Evolutionary conservation across 805 yeast species (phyloP).

Genomic region (Zygosaccharomyces pseudorouxii): DNA sequence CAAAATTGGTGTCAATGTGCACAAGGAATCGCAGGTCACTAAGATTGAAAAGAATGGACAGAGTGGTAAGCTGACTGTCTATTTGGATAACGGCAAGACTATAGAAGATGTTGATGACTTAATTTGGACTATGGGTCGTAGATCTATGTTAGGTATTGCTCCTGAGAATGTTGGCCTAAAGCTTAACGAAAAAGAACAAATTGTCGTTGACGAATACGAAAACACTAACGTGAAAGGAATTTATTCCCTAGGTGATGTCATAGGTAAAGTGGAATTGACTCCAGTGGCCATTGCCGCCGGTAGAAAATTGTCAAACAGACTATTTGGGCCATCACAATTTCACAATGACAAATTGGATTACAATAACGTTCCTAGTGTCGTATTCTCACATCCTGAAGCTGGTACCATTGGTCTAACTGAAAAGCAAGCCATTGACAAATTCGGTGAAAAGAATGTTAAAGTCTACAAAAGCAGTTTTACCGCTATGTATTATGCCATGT

Average conservation of each 20-base stretch:
- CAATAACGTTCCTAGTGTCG: conserved; percentile 83
- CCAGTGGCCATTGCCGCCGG: conserved; percentile 99
- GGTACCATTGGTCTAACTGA: conserved; percentile 90
- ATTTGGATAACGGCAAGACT: conserved; percentile 38
- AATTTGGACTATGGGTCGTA: conserved; percentile 94
- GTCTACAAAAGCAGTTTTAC: conserved; percentile 78
- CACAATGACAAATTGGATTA: conserved; percentile 79
- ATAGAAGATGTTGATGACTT: conserved; percentile 75
- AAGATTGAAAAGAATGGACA: conserved; percentile 44
- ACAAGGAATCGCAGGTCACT: conserved; percentile 55
- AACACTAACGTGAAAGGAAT: conserved; percentile 66
- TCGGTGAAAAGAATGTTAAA: conserved; percentile 76
- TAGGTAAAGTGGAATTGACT: conserved; percentile 88
- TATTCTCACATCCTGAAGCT: conserved; percentile 97
- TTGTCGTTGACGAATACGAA: conserved; percentile 85
- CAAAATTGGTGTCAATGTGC: conserved; percentile 75
- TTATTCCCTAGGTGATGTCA: conserved; percentile 89
- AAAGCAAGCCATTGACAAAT: conserved; percentile 68
- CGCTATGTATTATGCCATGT: conserved; percentile 90
- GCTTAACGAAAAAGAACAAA: conserved; percentile 53
- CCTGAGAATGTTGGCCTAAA: conserved; percentile 72
- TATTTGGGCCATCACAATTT: conserved; percentile 75
- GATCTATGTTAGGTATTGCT: conserved; percentile 67
- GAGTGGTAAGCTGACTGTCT: conserved; percentile 47
- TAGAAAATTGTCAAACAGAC: conserved; percentile 83